phyloP scores from a whole-genome alignment of 2,329 filamentous ascomycete species.

The Zalaria obscura region DNA sequence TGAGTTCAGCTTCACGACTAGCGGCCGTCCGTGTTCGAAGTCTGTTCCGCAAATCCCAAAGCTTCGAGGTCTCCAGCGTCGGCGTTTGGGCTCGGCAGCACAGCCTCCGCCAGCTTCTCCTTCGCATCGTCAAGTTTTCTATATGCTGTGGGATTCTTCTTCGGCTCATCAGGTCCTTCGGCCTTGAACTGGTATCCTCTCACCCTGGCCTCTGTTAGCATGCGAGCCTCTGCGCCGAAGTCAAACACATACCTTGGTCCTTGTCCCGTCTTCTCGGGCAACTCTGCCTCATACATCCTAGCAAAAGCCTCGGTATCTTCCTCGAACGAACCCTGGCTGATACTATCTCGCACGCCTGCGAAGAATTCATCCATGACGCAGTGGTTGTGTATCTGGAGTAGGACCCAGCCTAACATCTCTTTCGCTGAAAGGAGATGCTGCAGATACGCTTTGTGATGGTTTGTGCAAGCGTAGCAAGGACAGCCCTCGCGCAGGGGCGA shows the following conservation, averaged over 20 bases:
- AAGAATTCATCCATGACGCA: slow-evolving; percentile 62
- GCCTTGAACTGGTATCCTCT: slow-evolving; percentile 74
- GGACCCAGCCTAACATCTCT: slow-evolving; percentile 92
- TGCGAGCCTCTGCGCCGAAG: no score
- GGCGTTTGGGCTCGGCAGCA: slow-evolving; percentile 32
- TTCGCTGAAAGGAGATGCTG: slow-evolving; percentile 79
- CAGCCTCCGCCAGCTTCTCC: slow-evolving; percentile 32
- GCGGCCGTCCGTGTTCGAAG: no score
- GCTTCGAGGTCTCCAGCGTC: slow-evolving; percentile 37
- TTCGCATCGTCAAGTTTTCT: slow-evolving; percentile 39
- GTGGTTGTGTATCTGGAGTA: slow-evolving; percentile 88
- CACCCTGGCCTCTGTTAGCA: slow-evolving; percentile 28
- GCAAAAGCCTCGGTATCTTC: slow-evolving; percentile 46
- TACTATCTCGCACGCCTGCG: slow-evolving; percentile 48
- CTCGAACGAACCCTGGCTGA: slow-evolving; percentile 42
- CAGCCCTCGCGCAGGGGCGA: slow-evolving; percentile 51
- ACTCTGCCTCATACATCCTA: slow-evolving; percentile 49
- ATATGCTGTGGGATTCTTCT: slow-evolving; percentile 55
- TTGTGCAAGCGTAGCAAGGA: slow-evolving; percentile 67
- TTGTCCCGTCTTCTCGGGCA: slow-evolving; percentile 62
- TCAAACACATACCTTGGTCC: slow-evolving; percentile 47
- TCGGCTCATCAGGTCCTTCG: slow-evolving; percentile 45
- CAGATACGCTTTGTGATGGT: slow-evolving; percentile 75
- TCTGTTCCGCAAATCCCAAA: slow-evolving; percentile 16
- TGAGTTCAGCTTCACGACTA: no score